Conservation (phyloP, 441 rosid genomes). For the Corymbia calophylla region DNA sequence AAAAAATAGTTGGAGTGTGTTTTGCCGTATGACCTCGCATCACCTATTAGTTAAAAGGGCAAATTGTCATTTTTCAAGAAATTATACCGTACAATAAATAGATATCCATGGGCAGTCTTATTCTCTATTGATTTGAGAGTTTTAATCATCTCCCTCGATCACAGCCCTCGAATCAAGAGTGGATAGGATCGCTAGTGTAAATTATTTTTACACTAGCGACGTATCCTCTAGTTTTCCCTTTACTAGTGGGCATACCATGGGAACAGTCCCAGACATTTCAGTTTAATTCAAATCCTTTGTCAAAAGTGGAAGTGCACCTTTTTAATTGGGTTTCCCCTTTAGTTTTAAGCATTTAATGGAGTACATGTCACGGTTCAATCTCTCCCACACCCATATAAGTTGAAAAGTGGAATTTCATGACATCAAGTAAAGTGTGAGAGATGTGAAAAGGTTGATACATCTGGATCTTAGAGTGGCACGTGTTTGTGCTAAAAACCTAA, state of each 20-base stretch:
- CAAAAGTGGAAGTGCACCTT: too few species aligned
- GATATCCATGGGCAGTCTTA: not conserved
- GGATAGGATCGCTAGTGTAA: not conserved
- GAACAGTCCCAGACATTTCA: not conserved
- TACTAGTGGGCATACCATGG: not conserved
- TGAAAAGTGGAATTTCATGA: not conserved
- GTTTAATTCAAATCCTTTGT: too few species aligned
- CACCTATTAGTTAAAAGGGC: not conserved
- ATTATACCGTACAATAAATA: rapidly evolving
- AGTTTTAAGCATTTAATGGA: not conserved
- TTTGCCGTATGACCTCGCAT: not conserved
- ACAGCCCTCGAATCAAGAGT: not conserved
- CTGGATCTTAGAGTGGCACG: not conserved
- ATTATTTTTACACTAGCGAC: too few species aligned
- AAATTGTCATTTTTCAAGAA: not conserved
- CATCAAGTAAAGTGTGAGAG: not conserved
- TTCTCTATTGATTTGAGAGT: rapidly evolving
- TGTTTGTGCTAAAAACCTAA: not conserved
- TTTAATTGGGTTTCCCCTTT: not conserved
- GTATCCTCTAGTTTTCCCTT: not conserved
- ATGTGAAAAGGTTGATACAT: not conserved
- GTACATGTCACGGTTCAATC: not conserved
- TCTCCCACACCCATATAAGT: not conserved
- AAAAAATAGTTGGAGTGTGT: not conserved
- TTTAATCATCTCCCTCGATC: not conserved